Percentiles rank a stretch among this genome's conserved stretches.
Evolutionary conservation across 371 early-diverging fungal genomes (phyloP).

Genomic region (Mortierella sp.): DNA sequence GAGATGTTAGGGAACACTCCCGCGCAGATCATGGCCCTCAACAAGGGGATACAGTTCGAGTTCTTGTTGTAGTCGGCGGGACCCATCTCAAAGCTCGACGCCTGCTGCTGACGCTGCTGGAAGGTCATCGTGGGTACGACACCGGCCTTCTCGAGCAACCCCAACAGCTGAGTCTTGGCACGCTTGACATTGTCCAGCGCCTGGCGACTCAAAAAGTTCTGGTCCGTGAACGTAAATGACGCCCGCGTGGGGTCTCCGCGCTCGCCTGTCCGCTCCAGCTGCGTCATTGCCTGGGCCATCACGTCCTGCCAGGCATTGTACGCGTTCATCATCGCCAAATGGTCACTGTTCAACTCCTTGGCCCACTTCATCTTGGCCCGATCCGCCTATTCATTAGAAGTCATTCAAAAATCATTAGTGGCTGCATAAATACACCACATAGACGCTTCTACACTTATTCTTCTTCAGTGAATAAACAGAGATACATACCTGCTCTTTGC

Average conservation of each 20-base stretch:
- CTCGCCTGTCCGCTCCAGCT: constrained; percentile 45
- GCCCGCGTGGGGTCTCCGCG: constrained; percentile 42
- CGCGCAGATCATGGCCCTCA: constrained; percentile 64
- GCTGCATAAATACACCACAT: neutral
- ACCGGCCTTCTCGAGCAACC: constrained; percentile 56
- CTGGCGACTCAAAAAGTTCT: constrained; percentile 61
- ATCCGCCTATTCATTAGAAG: constrained; percentile 50
- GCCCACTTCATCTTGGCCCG: constrained; percentile 58
- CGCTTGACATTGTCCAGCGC: constrained; percentile 62
- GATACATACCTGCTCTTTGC: constrained; percentile 45
- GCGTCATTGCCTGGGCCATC: constrained; percentile 29
- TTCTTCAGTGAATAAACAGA: no score
- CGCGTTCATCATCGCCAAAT: constrained; percentile 64
- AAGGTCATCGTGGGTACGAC: constrained; percentile 52
- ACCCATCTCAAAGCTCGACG: constrained; percentile 49
- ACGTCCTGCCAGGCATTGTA: constrained; percentile 60
- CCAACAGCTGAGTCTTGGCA: constrained; percentile 57
- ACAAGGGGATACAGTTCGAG: constrained; percentile 56
- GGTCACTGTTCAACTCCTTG: constrained; percentile 59
- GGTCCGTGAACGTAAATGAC: constrained; percentile 52
- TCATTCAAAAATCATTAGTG: neutral
- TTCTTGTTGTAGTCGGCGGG: constrained; percentile 60
- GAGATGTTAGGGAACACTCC: constrained; percentile 69
- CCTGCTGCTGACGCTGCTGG: constrained; percentile 46
- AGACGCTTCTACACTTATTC: no score